Conservation (phyloP, 768 basidiomycete species). For the Tremella fuciformis region DNA sequence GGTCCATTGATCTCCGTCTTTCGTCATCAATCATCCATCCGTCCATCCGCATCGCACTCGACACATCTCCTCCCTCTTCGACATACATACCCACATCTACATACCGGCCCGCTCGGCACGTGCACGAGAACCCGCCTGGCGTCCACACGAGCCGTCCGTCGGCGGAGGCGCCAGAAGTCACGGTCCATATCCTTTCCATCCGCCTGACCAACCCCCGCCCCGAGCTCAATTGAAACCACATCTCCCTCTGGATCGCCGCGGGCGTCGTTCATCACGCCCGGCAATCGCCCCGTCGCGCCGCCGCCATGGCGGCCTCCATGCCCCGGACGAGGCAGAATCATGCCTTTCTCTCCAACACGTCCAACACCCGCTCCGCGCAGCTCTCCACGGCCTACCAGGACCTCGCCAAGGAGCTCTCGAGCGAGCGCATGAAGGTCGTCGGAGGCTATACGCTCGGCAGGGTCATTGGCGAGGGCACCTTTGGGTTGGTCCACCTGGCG, state of each 20-base stretch:
- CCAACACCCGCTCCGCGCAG: conserved; percentile 51
- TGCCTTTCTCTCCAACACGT: conserved; percentile 9
- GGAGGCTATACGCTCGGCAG: conserved; percentile 92
- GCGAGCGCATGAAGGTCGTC: conserved; percentile 80
- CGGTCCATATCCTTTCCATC: neutral
- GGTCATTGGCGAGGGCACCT: conserved; percentile 96
- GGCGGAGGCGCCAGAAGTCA: neutral
- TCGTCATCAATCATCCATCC: too few relatives aligned
- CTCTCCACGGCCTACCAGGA: conserved; percentile 96
- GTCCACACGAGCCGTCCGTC: neutral
- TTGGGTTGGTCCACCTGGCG: conserved; percentile 91
- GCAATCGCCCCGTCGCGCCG: neutral
- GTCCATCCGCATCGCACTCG: too few relatives aligned
- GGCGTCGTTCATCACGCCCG: neutral
- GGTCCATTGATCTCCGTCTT: too few relatives aligned
- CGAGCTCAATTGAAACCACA: neutral
- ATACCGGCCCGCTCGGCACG: too few relatives aligned
- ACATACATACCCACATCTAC: too few relatives aligned
- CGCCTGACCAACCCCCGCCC: neutral
- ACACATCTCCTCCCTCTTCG: too few relatives aligned
- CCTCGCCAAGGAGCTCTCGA: conserved; percentile 92
- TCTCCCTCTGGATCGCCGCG: neutral
- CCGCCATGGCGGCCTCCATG: conserved; percentile 4
- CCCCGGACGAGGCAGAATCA: conserved; percentile 14
- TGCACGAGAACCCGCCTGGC: too few relatives aligned